Evolutionary conservation across 2,329 filamentous ascomycete genomes (phyloP).

Genomic region (Aureobasidium mangrovei): DNA sequence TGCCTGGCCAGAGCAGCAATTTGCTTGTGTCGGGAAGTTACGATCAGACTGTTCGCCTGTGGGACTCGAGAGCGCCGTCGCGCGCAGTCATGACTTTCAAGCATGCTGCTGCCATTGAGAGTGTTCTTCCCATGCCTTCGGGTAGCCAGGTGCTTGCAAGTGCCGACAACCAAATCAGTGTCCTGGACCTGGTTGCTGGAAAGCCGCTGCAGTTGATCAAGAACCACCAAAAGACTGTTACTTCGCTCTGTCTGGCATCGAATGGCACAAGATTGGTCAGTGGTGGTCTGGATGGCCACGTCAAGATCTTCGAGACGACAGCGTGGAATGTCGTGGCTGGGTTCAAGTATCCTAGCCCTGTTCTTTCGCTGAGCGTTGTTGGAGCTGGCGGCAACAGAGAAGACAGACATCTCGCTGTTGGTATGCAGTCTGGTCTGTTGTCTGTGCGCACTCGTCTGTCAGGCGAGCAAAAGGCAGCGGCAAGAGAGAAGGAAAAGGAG

Average conservation of each 20-base stretch:
- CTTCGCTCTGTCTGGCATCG: slow-evolving; percentile 72
- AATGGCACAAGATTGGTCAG: slow-evolving; percentile 73
- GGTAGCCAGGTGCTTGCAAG: slow-evolving; percentile 81
- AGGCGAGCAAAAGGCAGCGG: slow-evolving; percentile 67
- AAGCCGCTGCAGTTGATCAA: slow-evolving; percentile 78
- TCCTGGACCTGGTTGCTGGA: slow-evolving; percentile 85
- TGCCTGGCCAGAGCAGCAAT: slow-evolving; percentile 60
- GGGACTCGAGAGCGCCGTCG: slow-evolving; percentile 70
- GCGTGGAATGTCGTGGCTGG: slow-evolving; percentile 96
- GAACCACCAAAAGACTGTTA: slow-evolving; percentile 98
- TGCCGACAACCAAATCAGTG: slow-evolving; percentile 76
- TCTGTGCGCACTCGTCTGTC: slow-evolving; percentile 83
- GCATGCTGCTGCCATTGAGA: slow-evolving; percentile 80
- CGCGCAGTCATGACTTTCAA: slow-evolving; percentile 84
- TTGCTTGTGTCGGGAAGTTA: slow-evolving; percentile 87
- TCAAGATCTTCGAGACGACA: slow-evolving; percentile 92
- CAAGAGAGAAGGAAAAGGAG: slow-evolving; percentile 69
- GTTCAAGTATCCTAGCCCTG: slow-evolving; percentile 84
- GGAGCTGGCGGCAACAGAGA: slow-evolving; percentile 57
- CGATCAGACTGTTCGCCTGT: slow-evolving; percentile 84
- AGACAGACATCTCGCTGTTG: slow-evolving; percentile 89
- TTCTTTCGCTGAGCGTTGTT: slow-evolving; percentile 75
- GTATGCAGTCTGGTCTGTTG: slow-evolving; percentile 88
- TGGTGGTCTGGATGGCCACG: slow-evolving; percentile 85
- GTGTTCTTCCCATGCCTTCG: slow-evolving; percentile 76